Evolutionary conservation across 371 early-diverging fungal genomes (phyloP), one percentile per base, ranked within the genome.

Genomic region (Mucor piriformis): DNA sequence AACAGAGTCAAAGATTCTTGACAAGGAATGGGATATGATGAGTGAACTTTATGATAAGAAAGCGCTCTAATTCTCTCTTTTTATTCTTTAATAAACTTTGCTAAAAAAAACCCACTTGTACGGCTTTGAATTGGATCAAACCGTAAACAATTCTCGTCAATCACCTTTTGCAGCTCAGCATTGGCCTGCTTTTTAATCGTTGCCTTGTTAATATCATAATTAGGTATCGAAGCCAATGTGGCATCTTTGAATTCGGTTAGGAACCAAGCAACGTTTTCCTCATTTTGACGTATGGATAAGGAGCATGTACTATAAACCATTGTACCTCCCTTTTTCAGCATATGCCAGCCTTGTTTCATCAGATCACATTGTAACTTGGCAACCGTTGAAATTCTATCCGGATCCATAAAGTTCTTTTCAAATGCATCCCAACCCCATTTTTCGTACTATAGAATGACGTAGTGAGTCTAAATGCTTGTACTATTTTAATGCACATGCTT

Each of bases 301-400:
- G 89, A 89, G 66, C 95, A 95, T 0, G 94, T 95, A 61, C 91
- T 91, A 70, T 96, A 96, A 4, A 96, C 90, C 67, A 95, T 72
- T 2, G 88, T 73, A 0, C 96, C 95, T 13, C 87, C 88, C 0
- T 81, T 73, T 40, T 82, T 85, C 3, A 90, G 63, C 68, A 89
- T 66, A 2, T 72, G 63, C 78, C 86, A 91, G 0, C 91, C 95
- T 64, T 89, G 91, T 46, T 77, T 69, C 52, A 95, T 69, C 3
- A 95, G 71, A 21, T 74, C 59, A 3, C 87, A 74, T 71, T 84
- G 84, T 16, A 84, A 50, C 38, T 76, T 54, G 20, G 66, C 58
- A 44, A 84, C 69, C 13, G 57, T 74, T 6, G 63, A 70, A 62
- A 91, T 57, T 12, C 88, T 83, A 35, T 74, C 72, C 6, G 77